Conservation (phyloP, 2,329 filamentous ascomycete genomes). For the Fusarium concolor region DNA sequence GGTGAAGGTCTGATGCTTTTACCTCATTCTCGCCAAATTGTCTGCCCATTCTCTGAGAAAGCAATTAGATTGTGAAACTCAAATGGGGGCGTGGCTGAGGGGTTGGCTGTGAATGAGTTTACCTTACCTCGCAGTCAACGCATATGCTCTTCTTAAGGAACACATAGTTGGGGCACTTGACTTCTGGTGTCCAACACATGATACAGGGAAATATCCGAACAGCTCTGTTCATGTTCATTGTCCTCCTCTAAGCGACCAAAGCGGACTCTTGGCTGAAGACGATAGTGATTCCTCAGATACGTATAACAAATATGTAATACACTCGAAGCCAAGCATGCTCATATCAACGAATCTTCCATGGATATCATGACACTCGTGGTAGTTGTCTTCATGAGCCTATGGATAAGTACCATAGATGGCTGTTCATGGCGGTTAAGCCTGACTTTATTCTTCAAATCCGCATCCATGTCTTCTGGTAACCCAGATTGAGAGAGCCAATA, state of each 20-base stretch:
- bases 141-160: slow-evolving; percentile 42
- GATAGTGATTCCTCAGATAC: background rate
- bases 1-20: slow-evolving; percentile 39
- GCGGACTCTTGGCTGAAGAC: background rate
- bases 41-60: slow-evolving; percentile 20
- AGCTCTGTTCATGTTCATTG: slow-evolving; percentile 34
- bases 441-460: background rate
- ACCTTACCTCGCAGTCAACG: slow-evolving; percentile 42
- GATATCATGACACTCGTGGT: background rate
- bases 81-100: background rate
- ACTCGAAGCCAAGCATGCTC: background rate
- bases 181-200: slow-evolving; percentile 40
- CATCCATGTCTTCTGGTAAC: background rate
- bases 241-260: background rate
- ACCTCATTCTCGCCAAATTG: slow-evolving; percentile 27
- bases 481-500: background rate
- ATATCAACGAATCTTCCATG: background rate
- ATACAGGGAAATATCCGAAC: slow-evolving; percentile 40
- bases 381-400: background rate
- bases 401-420: background rate
- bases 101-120: background rate
- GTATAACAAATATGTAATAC: background rate
- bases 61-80: slow-evolving; percentile 12
- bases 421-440: background rate
- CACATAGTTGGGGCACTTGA: slow-evolving; percentile 44